These are phyloP conservation scores for Pseudopithomyces maydicus DNA, from an alignment of 2,329 filamentous ascomycete genomes.

Conservation along the genomic window DNA sequence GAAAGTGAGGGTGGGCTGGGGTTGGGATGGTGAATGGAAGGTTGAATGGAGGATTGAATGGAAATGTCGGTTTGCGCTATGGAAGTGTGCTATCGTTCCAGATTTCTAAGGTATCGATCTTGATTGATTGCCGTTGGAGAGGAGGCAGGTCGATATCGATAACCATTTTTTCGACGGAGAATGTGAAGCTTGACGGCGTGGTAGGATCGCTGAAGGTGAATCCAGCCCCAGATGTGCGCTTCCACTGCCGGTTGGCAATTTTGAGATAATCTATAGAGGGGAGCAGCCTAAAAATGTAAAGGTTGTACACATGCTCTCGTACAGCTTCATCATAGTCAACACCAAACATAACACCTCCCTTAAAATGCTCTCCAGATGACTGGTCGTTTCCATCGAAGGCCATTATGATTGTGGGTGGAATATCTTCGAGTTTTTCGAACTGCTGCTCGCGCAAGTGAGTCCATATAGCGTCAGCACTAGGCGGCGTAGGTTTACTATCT, in stretches of 20 bases:
- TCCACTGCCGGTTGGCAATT: background rate
- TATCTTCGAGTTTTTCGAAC: background rate
- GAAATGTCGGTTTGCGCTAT: no score
- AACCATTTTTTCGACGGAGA: background rate
- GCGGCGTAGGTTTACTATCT: background rate
- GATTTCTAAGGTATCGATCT: background rate
- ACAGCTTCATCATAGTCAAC: background rate
- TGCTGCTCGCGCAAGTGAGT: background rate
- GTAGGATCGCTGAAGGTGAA: background rate
- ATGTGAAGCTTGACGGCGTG: background rate
- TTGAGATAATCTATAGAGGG: background rate
- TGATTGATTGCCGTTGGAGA: background rate
- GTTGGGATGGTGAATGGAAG: no score
- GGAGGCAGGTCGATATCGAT: background rate
- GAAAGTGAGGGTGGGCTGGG: no score
- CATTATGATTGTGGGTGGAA: background rate
- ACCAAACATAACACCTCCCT: background rate
- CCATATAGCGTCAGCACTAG: background rate
- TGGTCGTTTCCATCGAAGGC: background rate
- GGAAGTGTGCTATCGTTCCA: background rate
- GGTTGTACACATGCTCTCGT: background rate
- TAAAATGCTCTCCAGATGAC: background rate
- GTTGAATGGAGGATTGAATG: no score
- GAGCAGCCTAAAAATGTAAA: background rate
- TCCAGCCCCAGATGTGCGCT: background rate